Conservation (phyloP, 139 green algal species). For the Axilococcus clingmanii region DNA sequence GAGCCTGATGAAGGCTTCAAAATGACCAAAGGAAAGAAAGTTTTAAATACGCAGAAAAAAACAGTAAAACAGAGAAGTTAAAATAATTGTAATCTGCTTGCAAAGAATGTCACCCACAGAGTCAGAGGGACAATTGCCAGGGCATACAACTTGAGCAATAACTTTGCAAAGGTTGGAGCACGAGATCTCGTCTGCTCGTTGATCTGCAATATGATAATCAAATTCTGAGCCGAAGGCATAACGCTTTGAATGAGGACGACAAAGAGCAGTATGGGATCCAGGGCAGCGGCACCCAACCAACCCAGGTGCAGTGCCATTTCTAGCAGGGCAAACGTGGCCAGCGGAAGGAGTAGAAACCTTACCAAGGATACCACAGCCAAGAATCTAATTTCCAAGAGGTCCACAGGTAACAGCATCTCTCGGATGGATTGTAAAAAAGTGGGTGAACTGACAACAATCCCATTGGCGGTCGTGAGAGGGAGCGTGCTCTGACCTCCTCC, state of each 20-base stretch:
- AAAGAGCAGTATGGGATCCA: constrained; percentile 36
- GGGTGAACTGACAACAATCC: background rate
- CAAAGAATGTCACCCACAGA: constrained; percentile 50
- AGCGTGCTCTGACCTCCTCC: background rate
- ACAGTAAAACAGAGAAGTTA: constrained; percentile 1
- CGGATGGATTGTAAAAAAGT: constrained; percentile 2
- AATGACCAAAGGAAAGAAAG: constrained; percentile 3
- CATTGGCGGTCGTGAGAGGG: background rate
- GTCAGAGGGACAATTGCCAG: constrained; percentile 31
- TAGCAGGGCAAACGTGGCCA: constrained; percentile 17
- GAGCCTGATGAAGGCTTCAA: background rate
- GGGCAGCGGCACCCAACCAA: constrained; percentile 15
- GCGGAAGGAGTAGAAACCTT: constrained; percentile 37
- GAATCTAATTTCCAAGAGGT: constrained; percentile 21
- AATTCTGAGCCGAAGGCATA: constrained; percentile 54
- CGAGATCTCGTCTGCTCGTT: constrained; percentile 15
- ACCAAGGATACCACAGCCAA: constrained; percentile 28
- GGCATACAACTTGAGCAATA: constrained; percentile 46
- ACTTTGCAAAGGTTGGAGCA: constrained; percentile 24
- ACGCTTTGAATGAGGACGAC: constrained; percentile 33
- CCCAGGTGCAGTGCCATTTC: constrained; percentile 5
- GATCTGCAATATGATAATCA: constrained; percentile 49
- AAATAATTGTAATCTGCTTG: constrained; percentile 5
- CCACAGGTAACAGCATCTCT: constrained; percentile 7
- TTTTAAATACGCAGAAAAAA: constrained; percentile 1